Evolutionary conservation across 352 stramenopile genomes (phyloP), one percentile per base, ranked within the genome.

Genomic region (Globisporangium abappressorium): DNA sequence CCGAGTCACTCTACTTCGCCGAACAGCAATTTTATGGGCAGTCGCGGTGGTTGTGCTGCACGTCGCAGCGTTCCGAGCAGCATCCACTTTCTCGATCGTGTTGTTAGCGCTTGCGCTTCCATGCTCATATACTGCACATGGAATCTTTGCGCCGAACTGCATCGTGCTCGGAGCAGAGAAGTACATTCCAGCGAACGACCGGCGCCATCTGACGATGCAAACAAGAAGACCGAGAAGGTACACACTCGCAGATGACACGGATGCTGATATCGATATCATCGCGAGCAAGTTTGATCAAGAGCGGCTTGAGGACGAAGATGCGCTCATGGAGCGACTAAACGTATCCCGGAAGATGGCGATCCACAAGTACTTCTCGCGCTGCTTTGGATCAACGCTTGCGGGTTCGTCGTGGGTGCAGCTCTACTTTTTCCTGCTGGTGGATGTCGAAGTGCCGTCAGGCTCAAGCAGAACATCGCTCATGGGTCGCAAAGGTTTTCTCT

Each of bases 361-460:
- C 18, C 60, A 66, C 60, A 69, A 59, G 28, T 80, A 74, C 53
- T 68, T 81, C 22, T 84, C 72, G n/a, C 70, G 70, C 14, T 84
- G 74, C 24, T 89, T 89, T 67, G 78, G 68, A n/a, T 75, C 77
- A 0, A 71, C 72, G 18, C 61, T 87, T 43, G 67, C 70, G 0
- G 81, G 79, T 0, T 86, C 78, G 24, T 77, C 70, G 1, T 53
- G 83, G 36, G 66, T 87, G 5, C 84, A 93, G 63, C 70, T 74
- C 1, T 87, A 80, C 60, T 92, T 85, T 62, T 89, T 91, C 41
- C 65, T 85, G 33, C 38, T 79, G 5, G 78, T 85, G 3, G 58
- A 87, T 49, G 43, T 86, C n/a, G 62, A 75, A 14, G 57, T 53
- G 14, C 62, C 70, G 43, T 38, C 55, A 7, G 53, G 41, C 6